Conservation (phyloP, 495 filamentous ascomycete species). For the Penicillium steckii region DNA sequence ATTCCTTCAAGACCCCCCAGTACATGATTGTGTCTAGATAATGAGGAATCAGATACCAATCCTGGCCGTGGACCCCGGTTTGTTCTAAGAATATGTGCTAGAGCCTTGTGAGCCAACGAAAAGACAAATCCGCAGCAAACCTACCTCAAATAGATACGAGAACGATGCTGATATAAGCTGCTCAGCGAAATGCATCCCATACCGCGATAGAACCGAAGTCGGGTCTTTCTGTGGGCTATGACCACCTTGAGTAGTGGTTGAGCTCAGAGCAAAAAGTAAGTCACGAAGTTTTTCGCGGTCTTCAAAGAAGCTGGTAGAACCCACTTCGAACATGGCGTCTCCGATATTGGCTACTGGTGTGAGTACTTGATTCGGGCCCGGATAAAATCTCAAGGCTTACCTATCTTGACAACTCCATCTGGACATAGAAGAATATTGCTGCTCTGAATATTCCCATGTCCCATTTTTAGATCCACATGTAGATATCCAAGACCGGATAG, state of each 20-base stretch:
- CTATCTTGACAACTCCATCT: conserved; percentile 2
- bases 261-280: neutral
- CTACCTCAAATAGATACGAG: neutral
- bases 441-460: neutral
- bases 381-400: neutral
- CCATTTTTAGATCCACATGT: neutral
- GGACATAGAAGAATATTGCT: conserved; percentile 5
- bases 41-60: neutral
- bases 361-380: neutral
- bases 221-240: neutral
- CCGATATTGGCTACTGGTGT: conserved; percentile 2
- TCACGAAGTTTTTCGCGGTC: neutral
- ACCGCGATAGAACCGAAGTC: neutral
- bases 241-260: neutral
- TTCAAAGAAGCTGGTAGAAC: neutral
- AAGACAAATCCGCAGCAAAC: neutral
- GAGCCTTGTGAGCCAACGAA: neutral
- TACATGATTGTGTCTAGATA: neutral
- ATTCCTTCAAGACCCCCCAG: neutral
- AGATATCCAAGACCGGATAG: conserved; percentile 1
- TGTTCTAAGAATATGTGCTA: neutral
- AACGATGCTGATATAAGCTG: neutral
- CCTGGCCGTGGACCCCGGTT: neutral
- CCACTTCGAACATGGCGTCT: neutral
- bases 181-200: neutral